Conservation (phyloP, 305 asterid species). For the Rubia balearica region DNA sequence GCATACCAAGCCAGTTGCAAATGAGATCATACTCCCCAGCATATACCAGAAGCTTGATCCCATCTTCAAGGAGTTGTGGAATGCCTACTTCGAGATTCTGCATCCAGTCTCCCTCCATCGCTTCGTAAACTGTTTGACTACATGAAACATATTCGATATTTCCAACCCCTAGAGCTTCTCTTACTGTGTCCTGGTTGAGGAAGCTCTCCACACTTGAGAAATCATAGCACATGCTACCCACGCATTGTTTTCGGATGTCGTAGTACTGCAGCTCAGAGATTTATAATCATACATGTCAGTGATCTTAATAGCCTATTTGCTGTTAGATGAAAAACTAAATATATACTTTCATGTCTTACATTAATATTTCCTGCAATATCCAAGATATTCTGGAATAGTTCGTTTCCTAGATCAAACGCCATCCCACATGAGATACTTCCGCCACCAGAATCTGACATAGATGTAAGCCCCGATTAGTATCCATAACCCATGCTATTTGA, state of each 20-base stretch:
- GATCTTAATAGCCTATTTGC: background rate
- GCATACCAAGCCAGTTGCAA: conserved; percentile 9
- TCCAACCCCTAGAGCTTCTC: conserved; percentile 3
- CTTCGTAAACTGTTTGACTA: background rate
- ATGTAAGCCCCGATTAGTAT: background rate
- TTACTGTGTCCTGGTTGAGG: conserved; percentile 1
- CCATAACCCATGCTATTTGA: no score
- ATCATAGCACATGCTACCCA: conserved; percentile 8
- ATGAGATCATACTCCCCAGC: conserved; percentile 13
- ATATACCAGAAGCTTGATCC: background rate
- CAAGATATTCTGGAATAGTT: conserved; percentile 23
- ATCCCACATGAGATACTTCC: conserved; percentile 18
- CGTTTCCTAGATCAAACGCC: conserved; percentile 27
- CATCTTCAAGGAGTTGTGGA: conserved; percentile 10
- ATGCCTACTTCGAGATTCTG: conserved; percentile 7
- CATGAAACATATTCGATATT: conserved; percentile 1
- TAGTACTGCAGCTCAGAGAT: conserved; percentile 6
- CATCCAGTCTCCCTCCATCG: conserved; percentile 9
- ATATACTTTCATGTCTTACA: conserved; percentile 17
- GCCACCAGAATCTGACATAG: conserved; percentile 25
- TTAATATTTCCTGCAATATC: conserved; percentile 20
- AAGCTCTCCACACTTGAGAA: conserved; percentile 1
- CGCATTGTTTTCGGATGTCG: conserved; percentile 1
- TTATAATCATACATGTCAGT: background rate
- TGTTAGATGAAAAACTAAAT: background rate